These are phyloP conservation scores for Triticum turgidum DNA, from an alignment of 176 grass and related monocot species.

Conservation along the genomic window DNA sequence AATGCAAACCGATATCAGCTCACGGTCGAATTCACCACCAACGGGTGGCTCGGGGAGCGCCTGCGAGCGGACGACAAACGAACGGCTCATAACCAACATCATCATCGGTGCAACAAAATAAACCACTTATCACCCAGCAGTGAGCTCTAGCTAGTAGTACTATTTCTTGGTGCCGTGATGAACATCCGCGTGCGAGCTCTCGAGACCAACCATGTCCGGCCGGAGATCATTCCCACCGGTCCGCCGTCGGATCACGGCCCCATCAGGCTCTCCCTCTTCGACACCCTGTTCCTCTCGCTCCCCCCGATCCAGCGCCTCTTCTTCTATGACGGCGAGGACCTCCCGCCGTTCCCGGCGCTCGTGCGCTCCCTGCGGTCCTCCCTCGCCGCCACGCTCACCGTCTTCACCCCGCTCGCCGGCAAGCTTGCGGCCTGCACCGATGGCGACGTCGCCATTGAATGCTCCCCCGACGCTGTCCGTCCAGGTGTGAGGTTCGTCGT, in stretches of 20 bases:
- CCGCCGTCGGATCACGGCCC: too few species aligned
- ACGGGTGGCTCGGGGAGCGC: too few species aligned
- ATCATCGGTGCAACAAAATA: neutral
- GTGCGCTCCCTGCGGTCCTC: neutral
- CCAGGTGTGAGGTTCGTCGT: constrained; percentile 35
- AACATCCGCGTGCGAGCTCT: constrained; percentile 4
- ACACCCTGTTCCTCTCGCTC: constrained; percentile 3
- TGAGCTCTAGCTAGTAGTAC: neutral
- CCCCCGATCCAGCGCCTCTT: constrained; percentile 14
- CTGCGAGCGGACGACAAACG: too few species aligned
- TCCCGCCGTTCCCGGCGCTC: neutral
- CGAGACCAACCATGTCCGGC: constrained; percentile 8
- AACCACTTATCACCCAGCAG: neutral
- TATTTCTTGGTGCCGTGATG: neutral
- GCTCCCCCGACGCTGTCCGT: neutral
- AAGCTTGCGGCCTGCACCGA: neutral
- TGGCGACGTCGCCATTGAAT: constrained; percentile 36
- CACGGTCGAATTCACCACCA: too few species aligned
- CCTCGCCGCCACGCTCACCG: constrained; percentile 19
- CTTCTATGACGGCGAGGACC: neutral
- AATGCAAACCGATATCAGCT: too few species aligned
- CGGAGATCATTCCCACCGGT: neutral
- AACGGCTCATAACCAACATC: too few species aligned
- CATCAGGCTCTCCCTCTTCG: constrained; percentile 23
- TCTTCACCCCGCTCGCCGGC: constrained; percentile 24